Conservation (phyloP, 257 asterid genomes). For the Plectranthus barbatus region DNA sequence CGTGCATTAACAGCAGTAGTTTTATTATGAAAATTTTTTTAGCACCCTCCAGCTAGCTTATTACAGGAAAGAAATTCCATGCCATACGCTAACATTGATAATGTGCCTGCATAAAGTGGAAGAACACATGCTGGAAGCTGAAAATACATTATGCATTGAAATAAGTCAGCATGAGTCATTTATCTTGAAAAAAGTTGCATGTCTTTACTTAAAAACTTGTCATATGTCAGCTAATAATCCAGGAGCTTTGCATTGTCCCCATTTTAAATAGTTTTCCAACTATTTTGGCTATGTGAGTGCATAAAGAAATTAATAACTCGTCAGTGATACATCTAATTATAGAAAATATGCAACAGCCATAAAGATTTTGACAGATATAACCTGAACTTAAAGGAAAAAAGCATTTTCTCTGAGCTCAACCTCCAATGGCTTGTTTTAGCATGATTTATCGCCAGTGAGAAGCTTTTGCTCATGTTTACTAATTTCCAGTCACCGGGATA, state of each 20-base stretch:
- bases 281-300: conserved; percentile 1
- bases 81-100: not conserved
- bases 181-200: not conserved
- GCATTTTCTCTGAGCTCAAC: not conserved
- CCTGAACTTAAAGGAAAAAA: not conserved
- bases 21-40: not conserved
- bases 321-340: not conserved
- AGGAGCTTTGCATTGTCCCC: not conserved
- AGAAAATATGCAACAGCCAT: not conserved
- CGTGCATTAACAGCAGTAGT: not conserved
- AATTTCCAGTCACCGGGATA: not conserved
- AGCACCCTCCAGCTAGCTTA: not conserved
- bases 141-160: not conserved
- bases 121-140: not conserved
- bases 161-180: not conserved
- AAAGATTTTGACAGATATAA: not conserved
- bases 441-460: not conserved
- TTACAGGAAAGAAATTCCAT: not conserved
- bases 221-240: not conserved
- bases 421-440: conserved; percentile 1
- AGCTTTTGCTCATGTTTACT: conserved; percentile 5
- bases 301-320: not conserved
- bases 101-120: not conserved
- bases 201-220: not conserved
- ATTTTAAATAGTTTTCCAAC: not conserved